phyloP scores from a whole-genome alignment of 805 yeast genomes.

The Maudiozyma saulgeensis region DNA sequence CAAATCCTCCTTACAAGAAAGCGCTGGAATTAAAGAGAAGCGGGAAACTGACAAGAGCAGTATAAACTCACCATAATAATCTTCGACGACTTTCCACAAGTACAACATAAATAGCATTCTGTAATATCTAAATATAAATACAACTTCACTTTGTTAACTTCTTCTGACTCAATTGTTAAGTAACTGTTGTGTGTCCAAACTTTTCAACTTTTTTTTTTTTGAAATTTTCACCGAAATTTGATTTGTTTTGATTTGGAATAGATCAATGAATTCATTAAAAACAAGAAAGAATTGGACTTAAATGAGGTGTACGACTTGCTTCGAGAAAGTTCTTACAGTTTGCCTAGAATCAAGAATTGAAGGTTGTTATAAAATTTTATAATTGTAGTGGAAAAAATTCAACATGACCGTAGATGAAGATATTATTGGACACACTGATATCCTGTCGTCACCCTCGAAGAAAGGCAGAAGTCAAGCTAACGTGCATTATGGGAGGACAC shows the following conservation, averaged over 20 bases:
- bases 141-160: too few relatives aligned
- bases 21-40: constrained; percentile 81
- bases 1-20: constrained; percentile 92
- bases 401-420: constrained; percentile 5
- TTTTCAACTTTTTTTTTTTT: neutral
- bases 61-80: constrained; percentile 3
- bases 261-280: neutral
- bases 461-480: neutral
- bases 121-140: neutral
- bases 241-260: neutral
- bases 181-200: too few relatives aligned
- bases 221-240: neutral
- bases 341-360: too few relatives aligned
- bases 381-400: too few relatives aligned
- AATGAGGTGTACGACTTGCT: too few relatives aligned
- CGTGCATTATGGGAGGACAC: neutral
- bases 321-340: too few relatives aligned
- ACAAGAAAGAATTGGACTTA: too few relatives aligned
- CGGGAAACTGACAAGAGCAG: constrained; percentile 42
- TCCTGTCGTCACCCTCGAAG: constrained; percentile 17
- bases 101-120: neutral
- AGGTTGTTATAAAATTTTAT: too few relatives aligned
- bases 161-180: neutral
- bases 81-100: too few relatives aligned
- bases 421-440: constrained; percentile 18